Evolutionary conservation across 164 flowering plant species (phyloP), one percentile per base, ranked within the genome.

Genomic region (Kalanchoe fedtschenkoi): DNA sequence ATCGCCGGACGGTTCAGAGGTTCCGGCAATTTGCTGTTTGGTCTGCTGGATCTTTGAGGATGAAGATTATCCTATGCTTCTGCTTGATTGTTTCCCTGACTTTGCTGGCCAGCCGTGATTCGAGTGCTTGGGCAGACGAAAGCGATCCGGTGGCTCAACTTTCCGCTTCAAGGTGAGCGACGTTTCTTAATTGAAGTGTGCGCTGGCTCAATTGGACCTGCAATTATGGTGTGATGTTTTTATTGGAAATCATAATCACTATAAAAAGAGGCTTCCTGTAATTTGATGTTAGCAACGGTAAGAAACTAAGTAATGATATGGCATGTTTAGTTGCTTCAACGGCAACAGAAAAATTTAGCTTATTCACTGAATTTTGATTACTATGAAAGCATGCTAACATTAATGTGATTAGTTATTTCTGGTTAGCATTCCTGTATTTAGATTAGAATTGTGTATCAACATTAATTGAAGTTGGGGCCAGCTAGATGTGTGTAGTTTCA

Each of bases 1-100:
- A 51, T 51, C 30, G 56, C 24, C 15, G 56, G 56, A 51, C 56
- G 15, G 56, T 26, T 11, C 56, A 51, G 32, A 51, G 56, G 32
- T 51, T 44, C 6, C 22, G 51, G 21, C 51, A 44, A 44, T 44
- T 44, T 44, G 22, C 6, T 21, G 6, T 44, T 24, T 44, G 51
- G 51, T 44, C 51, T 17, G 51, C 51, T 44, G 51, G 51, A 44
- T 44, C 51, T n/a, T 44, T 44, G 26, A n/a, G 51, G 0, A 51
- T 26, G 56, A 51, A 51, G 56, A 14, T 51, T 24, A 13, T 51
- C 2, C 2, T 51, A 4, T 51, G 56, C 32, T 10, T 51, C 4
- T 51, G 32, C 17, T 10, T 51, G 3, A 8, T 51, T 0, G 11
- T 51, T 11, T 11, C 56, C 1, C 4, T 51, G 56, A 26, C n/a